These are phyloP conservation scores for Cyberlindnera amylophila DNA, from an alignment of 805 yeast genomes.

Conservation along the genomic window DNA sequence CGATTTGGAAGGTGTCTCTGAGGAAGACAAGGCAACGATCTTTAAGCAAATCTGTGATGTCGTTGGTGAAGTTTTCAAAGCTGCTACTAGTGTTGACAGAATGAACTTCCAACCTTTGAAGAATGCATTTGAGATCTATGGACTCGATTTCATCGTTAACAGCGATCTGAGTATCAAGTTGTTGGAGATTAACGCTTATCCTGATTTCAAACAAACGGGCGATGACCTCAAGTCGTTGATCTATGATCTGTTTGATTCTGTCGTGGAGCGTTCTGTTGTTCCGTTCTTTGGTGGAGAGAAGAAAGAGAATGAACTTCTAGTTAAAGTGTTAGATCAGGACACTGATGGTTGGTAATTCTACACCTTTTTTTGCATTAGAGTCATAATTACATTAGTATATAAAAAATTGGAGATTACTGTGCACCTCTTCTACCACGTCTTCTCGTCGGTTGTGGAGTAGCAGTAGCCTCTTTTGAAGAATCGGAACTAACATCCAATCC, in stretches of 20 bases:
- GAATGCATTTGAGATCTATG: constrained; percentile 84
- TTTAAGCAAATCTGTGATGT: constrained; percentile 55
- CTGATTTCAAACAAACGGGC: constrained; percentile 97
- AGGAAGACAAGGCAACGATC: constrained; percentile 37
- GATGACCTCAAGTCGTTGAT: constrained; percentile 63
- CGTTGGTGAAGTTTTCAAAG: constrained; percentile 68
- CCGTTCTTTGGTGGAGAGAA: constrained; percentile 39
- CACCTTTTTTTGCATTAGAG: background rate
- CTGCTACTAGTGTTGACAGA: constrained; percentile 77
- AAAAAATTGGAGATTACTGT: background rate
- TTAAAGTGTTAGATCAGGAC: constrained; percentile 37
- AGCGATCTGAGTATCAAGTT: constrained; percentile 50
- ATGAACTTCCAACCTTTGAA: constrained; percentile 79
- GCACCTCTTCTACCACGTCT: constrained; percentile 23
- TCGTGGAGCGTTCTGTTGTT: constrained; percentile 43
- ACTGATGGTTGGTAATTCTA: constrained; percentile 33
- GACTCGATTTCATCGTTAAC: constrained; percentile 82
- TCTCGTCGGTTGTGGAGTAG: constrained; percentile 19
- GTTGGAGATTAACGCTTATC: constrained; percentile 88
- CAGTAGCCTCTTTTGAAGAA: constrained; percentile 6
- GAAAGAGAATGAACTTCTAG: constrained; percentile 26
- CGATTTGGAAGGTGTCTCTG: constrained; percentile 42
- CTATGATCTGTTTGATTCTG: constrained; percentile 58
- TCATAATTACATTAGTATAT: background rate
- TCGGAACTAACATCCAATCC: constrained; percentile 10